Base-by-base conservation (phyloP, 2,329 filamentous ascomycete species). In the Penicillium sp. region DNA sequence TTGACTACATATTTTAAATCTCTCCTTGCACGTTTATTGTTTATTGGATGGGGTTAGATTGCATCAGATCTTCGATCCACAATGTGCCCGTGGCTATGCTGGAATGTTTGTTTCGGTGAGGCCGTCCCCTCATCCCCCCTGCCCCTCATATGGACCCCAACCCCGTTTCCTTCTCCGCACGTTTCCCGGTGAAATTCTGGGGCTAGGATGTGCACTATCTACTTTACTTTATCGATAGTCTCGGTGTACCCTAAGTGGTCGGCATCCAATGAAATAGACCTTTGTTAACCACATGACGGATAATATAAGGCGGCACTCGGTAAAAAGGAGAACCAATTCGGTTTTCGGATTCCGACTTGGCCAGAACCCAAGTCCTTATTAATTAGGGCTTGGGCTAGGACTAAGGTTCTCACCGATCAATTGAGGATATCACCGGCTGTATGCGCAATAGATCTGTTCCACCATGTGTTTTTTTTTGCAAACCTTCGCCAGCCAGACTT, bases 121-220 rank as follows among this genome's bases (percentile, higher is more conserved):
- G 45, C 18, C 18, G 18, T 18, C 18, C 46, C 49, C 6, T 34
- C 40, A 21, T 27, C 13, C n/a, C 49, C 24, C 43, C 43, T 49
- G 34, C 56, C 56, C 57, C 47, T 51, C 39, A 44, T 53, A 16
- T 47, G 22, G 32, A 18, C 48, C 43, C 52, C 31, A 57, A 39
- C 39, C 49, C 52, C 31, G 56, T 54, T 49, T 43, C 27, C 48
- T 53, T 51, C 59, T 55, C 59, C 58, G 54, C 62, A 60, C 34
- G 24, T 32, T 44, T 50, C 43, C 40, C 58, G 60, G 58, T 62
- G 55, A 62, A 63, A 55, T 56, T 40, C 43, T 48, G 49, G 43
- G 36, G 44, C 11, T 16, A 54, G 49, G 44, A 52, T 56, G 46
- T 42, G 50, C 56, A 56, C 43, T 48, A 18, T 53, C 43, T 47